phyloP scores from a whole-genome alignment of 176 grass and related monocot species.

The Phoenix dactylifera region DNA sequence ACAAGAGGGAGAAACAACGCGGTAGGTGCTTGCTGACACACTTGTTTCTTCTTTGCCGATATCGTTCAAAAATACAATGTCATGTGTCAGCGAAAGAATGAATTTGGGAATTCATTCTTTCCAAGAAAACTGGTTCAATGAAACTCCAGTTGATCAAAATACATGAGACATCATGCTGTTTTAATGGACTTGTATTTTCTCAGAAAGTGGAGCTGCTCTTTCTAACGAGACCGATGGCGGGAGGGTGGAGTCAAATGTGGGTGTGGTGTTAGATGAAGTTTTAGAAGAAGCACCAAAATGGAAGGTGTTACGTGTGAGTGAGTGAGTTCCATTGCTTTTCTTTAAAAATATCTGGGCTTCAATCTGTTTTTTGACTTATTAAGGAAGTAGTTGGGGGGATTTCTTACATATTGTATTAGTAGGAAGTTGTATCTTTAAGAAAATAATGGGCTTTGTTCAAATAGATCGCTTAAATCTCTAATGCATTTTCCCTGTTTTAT shows the following conservation, averaged over 20 bases:
- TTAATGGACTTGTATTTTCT: not conserved
- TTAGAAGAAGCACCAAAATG: slow-evolving; percentile 95
- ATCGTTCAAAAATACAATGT: too few relatives aligned
- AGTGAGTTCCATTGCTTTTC: slow-evolving; percentile 28
- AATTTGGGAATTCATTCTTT: too few relatives aligned
- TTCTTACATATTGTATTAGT: too few relatives aligned
- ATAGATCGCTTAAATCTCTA: too few relatives aligned
- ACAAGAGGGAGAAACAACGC: slow-evolving; percentile 48
- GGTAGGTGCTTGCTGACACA: slow-evolving; percentile 24
- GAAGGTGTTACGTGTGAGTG: slow-evolving; percentile 83
- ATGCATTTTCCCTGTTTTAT: too few relatives aligned
- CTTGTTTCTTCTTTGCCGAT: not conserved
- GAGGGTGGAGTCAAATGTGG: slow-evolving; percentile 27
- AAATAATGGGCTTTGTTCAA: too few relatives aligned
- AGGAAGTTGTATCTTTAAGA: too few relatives aligned
- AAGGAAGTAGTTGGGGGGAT: too few relatives aligned
- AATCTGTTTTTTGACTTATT: not conserved
- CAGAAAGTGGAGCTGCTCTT: slow-evolving; percentile 37
- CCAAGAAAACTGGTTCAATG: too few relatives aligned
- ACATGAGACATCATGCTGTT: too few relatives aligned
- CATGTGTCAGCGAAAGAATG: too few relatives aligned
- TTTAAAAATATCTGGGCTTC: slow-evolving; percentile 5
- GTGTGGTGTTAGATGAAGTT: slow-evolving; percentile 65
- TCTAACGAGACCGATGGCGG: slow-evolving; percentile 11
- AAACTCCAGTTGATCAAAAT: too few relatives aligned